A percentile compares a stretch with the other conserved stretches of the same genome.
phyloP scores from a whole-genome alignment of 805 yeast species.

The Starmerella tilneyi region DNA sequence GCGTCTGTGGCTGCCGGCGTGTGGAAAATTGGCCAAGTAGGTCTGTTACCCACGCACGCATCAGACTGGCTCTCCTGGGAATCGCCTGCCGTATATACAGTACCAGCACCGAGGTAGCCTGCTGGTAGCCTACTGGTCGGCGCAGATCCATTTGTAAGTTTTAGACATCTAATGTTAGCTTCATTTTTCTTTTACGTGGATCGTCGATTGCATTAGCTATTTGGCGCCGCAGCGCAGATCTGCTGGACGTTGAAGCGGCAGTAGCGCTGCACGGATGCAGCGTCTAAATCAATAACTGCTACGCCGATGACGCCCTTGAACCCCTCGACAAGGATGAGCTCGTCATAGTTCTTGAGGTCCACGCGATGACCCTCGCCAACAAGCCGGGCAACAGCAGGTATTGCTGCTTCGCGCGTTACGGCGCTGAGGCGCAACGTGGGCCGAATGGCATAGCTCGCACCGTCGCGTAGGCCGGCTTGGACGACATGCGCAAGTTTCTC shows the following conservation, averaged over 20 bases:
- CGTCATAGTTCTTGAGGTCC: slow-evolving; percentile 69
- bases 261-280: slow-evolving; percentile 43
- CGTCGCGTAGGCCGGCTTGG: slow-evolving; percentile 55
- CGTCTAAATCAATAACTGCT: slow-evolving; percentile 50
- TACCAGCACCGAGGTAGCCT: neutral
- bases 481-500: slow-evolving; percentile 48
- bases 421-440: slow-evolving; percentile 65
- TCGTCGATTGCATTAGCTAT: slow-evolving; percentile 12
- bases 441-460: slow-evolving; percentile 63
- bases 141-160: too few relatives aligned
- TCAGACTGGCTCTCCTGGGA: slow-evolving; percentile 95
- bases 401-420: slow-evolving; percentile 61
- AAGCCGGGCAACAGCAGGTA: slow-evolving; percentile 55
- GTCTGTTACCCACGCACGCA: slow-evolving; percentile 72
- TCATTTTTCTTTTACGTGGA: too few relatives aligned
- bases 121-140: too few relatives aligned
- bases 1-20: slow-evolving; percentile 62
- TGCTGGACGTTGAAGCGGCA: slow-evolving; percentile 74
- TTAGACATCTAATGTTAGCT: too few relatives aligned
- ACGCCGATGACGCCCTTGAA: slow-evolving; percentile 82
- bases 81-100: slow-evolving; percentile 29
- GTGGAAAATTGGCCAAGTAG: slow-evolving; percentile 80
- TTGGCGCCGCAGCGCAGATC: slow-evolving; percentile 32
- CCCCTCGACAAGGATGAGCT: slow-evolving; percentile 73
- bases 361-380: slow-evolving; percentile 70